Evolutionary conservation across 2,329 filamentous ascomycete species (phyloP).

Genomic region (Sarocladiaceae sp.): DNA sequence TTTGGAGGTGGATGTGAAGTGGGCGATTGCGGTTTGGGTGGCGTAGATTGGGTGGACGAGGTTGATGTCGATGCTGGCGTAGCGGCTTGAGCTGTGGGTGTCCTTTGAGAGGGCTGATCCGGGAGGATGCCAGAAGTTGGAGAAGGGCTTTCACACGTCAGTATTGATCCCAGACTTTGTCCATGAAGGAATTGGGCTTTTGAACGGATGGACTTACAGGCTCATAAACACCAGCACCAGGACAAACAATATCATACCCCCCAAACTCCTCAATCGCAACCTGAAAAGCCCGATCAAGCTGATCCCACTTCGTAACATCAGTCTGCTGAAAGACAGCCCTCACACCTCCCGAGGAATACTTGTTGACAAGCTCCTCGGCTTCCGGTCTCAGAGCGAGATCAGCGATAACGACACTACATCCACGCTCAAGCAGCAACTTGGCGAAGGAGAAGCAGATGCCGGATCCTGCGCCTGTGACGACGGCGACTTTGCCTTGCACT

Average conservation of each 20-base stretch:
- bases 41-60: slow-evolving; percentile 25
- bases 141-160: neutral
- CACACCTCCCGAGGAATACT: slow-evolving; percentile 4
- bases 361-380: slow-evolving; percentile 24
- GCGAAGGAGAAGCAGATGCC: slow-evolving; percentile 28
- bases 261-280: slow-evolving; percentile 24
- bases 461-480: slow-evolving; percentile 37
- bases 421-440: slow-evolving; percentile 33
- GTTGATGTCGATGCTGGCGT: slow-evolving; percentile 22
- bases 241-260: slow-evolving; percentile 40
- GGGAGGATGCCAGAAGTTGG: slow-evolving; percentile 12
- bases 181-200: too few species aligned
- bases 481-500: slow-evolving; percentile 36
- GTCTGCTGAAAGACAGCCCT: slow-evolving; percentile 38
- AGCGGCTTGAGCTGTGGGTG: neutral
- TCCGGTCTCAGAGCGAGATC: slow-evolving; percentile 42
- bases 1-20: slow-evolving; percentile 18
- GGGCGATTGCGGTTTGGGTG: slow-evolving; percentile 25
- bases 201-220: too few species aligned
- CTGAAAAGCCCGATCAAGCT: slow-evolving; percentile 27
- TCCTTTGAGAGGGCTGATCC: slow-evolving; percentile 3
- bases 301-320: slow-evolving; percentile 32
- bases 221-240: slow-evolving; percentile 44
- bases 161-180: neutral
- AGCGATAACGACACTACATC: slow-evolving; percentile 44